These are phyloP conservation scores for Calonectria henricotiae DNA, from an alignment of 2,329 filamentous ascomycete species.

Conservation along the genomic window DNA sequence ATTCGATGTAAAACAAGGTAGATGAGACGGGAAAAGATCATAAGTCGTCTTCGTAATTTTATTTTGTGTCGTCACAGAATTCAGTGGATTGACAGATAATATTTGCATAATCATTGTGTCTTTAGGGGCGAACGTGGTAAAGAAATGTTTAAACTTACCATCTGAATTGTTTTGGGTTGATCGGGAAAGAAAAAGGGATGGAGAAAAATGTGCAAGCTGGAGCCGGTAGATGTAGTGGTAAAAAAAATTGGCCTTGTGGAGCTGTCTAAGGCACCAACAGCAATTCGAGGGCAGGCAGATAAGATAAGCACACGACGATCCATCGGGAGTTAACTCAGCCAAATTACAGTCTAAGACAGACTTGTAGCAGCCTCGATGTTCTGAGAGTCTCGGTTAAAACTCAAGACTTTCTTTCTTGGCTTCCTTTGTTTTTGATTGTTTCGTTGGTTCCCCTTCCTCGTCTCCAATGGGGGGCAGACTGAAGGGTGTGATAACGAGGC, in stretches of 20 bases:
- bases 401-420: constrained; percentile 79
- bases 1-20: constrained; percentile 32
- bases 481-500: constrained; percentile 89
- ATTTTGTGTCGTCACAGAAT: constrained; percentile 63
- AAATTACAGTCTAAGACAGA: constrained; percentile 35
- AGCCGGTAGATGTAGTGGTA: constrained; percentile 43
- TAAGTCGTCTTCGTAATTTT: constrained; percentile 66
- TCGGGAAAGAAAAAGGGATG: constrained; percentile 40
- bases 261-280: constrained; percentile 27
- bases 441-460: constrained; percentile 64
- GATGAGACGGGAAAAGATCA: constrained; percentile 52
- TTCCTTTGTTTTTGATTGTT: constrained; percentile 65
- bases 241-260: constrained; percentile 50
- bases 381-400: constrained; percentile 69
- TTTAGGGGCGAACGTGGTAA: constrained; percentile 8
- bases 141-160: constrained; percentile 45
- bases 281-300: constrained; percentile 19
- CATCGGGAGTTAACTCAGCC: not conserved
- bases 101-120: constrained; percentile 67
- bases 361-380: not conserved
- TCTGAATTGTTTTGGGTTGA: constrained; percentile 42
- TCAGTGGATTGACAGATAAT: constrained; percentile 77
- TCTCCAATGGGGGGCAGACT: constrained; percentile 90
- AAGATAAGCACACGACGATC: constrained; percentile 36
- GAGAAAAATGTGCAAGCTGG: constrained; percentile 34